Evolutionary conservation across 495 filamentous ascomycete genomes (phyloP).

Genomic region (Xylaria flabelliformis): DNA sequence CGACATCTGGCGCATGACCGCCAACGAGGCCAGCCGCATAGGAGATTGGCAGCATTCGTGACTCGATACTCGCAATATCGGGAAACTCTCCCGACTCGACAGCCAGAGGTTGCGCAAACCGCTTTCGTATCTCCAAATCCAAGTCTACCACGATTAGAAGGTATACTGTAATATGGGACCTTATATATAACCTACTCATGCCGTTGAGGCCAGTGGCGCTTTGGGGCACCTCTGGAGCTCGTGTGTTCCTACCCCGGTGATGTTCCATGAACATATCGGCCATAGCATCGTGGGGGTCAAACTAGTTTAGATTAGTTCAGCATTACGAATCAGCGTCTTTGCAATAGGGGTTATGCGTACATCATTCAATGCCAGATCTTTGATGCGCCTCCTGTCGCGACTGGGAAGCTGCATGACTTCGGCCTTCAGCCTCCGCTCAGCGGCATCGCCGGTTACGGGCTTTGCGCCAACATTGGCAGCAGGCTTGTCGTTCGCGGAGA

Average conservation of each 20-base stretch:
- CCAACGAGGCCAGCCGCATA: slow-evolving; percentile 87
- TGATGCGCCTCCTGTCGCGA: slow-evolving; percentile 84
- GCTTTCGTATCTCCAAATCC: slow-evolving; percentile 92
- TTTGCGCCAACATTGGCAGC: slow-evolving; percentile 72
- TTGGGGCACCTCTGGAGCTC: slow-evolving; percentile 76
- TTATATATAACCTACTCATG: slow-evolving; percentile 70
- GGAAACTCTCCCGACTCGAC: slow-evolving; percentile 94
- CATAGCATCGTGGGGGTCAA: slow-evolving; percentile 68
- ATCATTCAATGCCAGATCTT: slow-evolving; percentile 69
- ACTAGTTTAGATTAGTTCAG: slow-evolving; percentile 50
- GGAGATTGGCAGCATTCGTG: slow-evolving; percentile 91
- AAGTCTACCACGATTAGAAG: slow-evolving; percentile 62
- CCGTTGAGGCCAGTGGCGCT: slow-evolving; percentile 84
- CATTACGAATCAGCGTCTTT: slow-evolving; percentile 27
- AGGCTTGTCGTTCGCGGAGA: slow-evolving; percentile 96
- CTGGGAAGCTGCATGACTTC: slow-evolving; percentile 93
- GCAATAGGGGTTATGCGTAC: slow-evolving; percentile 39
- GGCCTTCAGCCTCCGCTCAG: slow-evolving; percentile 86
- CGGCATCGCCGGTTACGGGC: slow-evolving; percentile 84
- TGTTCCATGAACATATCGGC: slow-evolving; percentile 72
- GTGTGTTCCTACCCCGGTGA: slow-evolving; percentile 69
- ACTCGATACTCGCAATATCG: slow-evolving; percentile 75
- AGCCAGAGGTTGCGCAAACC: slow-evolving; percentile 84
- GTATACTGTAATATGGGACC: slow-evolving; percentile 26
- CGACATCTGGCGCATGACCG: slow-evolving; percentile 72